These are phyloP conservation scores for Niebla homalea DNA, from an alignment of 495 filamentous ascomycete species.

Conservation along the genomic window DNA sequence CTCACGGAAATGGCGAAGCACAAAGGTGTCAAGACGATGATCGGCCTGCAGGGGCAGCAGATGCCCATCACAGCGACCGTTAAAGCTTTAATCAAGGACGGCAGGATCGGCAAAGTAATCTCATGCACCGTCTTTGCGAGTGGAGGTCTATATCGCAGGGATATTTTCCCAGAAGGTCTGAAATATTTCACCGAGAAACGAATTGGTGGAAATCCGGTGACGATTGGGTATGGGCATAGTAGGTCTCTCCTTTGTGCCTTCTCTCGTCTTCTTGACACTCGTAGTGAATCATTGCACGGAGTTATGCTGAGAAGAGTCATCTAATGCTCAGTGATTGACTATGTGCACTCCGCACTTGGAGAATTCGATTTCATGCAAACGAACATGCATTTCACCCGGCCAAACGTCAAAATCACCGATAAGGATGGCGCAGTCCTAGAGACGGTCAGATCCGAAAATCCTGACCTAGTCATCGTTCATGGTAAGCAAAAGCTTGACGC, in stretches of 20 bases:
- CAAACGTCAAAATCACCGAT: constrained; percentile 23
- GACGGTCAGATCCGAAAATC: constrained; percentile 27
- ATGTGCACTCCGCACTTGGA: constrained; percentile 22
- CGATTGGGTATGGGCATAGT: constrained; percentile 38
- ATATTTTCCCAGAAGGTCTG: constrained; percentile 18
- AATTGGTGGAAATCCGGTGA: constrained; percentile 37
- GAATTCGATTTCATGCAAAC: constrained; percentile 27
- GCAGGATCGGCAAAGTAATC: constrained; percentile 40
- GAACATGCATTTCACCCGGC: constrained; percentile 33
- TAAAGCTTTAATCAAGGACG: constrained; percentile 31
- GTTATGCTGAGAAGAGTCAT: not conserved
- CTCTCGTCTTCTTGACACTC: constrained; percentile 8
- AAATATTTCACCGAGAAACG: constrained; percentile 31
- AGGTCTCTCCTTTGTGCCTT: constrained; percentile 10
- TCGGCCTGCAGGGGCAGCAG: constrained; percentile 27
- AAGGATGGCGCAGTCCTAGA: constrained; percentile 17
- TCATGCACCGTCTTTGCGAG: constrained; percentile 35
- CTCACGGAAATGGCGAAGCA: constrained; percentile 26
- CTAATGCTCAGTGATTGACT: constrained; percentile 27
- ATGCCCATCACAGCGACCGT: constrained; percentile 30
- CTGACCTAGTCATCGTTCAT: constrained; percentile 34
- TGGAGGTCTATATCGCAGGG: constrained; percentile 25
- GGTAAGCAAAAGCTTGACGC: constrained; percentile 34
- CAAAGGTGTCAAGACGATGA: constrained; percentile 29
- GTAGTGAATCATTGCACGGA: not conserved